Conservation (phyloP, 176 grass and related monocot species). For the Musa schizocarpa region DNA sequence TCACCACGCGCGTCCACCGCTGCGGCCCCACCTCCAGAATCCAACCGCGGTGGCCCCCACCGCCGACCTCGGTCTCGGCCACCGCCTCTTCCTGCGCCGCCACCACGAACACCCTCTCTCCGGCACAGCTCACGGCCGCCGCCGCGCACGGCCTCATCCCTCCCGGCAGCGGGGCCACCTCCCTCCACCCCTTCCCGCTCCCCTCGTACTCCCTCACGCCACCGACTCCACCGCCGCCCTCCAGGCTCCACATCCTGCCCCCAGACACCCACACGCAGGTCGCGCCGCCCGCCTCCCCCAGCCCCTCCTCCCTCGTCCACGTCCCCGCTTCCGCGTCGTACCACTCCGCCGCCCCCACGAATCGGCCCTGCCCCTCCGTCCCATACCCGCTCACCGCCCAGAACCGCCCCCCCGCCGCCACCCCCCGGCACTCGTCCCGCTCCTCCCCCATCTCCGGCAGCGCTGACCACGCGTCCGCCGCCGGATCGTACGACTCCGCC, state of each 20-base stretch:
- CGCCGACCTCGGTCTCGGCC: neutral
- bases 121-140: neutral
- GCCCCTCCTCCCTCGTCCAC: constrained; percentile 31
- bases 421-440: constrained; percentile 52
- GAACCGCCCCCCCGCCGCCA: constrained; percentile 8
- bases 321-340: constrained; percentile 2
- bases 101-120: constrained; percentile 22
- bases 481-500: constrained; percentile 33
- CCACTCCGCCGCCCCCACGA: constrained; percentile 36
- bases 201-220: constrained; percentile 36
- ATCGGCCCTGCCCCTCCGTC: constrained; percentile 38
- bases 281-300: constrained; percentile 8
- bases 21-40: constrained; percentile 18
- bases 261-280: constrained; percentile 23
- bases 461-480: constrained; percentile 32
- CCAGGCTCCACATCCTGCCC: constrained; percentile 34
- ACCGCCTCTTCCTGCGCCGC: neutral
- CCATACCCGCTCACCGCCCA: constrained; percentile 49
- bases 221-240: constrained; percentile 8
- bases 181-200: constrained; percentile 25
- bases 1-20: constrained; percentile 26
- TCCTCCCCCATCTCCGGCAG: constrained; percentile 50
- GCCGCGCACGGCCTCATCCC: constrained; percentile 29
- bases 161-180: constrained; percentile 31
- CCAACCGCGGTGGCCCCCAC: constrained; percentile 10